phyloP scores from a whole-genome alignment of 345 rosid species.

The Eucalyptus pumila region DNA sequence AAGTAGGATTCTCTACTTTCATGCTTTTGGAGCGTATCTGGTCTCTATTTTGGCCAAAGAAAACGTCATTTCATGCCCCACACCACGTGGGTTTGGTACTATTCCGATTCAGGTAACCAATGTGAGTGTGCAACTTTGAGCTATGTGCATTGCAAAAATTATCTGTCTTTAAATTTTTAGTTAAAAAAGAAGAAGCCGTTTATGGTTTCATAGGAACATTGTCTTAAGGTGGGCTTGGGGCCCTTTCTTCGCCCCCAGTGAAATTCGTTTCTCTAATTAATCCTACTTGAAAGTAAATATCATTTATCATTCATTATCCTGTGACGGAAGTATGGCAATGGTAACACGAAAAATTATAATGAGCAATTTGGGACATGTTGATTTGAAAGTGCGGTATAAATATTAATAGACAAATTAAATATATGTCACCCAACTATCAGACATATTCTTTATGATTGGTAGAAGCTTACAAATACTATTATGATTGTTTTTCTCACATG shows the following conservation, averaged over 20 bases:
- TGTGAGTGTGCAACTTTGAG: not conserved
- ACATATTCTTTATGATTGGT: not conserved
- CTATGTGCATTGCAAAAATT: not conserved
- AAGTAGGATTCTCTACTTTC: too few relatives aligned
- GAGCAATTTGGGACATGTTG: not conserved
- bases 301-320: rapidly evolving
- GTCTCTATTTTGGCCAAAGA: too few relatives aligned
- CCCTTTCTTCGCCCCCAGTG: too few relatives aligned
- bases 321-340: rapidly evolving
- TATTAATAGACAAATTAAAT: too few relatives aligned
- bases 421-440: rapidly evolving
- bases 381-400: not conserved
- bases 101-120: too few relatives aligned
- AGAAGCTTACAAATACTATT: not conserved
- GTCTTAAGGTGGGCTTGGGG: not conserved
- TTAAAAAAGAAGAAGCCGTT: not conserved
- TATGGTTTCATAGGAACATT: too few relatives aligned
- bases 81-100: too few relatives aligned
- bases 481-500: not conserved
- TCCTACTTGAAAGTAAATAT: too few relatives aligned
- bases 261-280: rapidly evolving
- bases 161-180: not conserved
- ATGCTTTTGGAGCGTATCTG: too few relatives aligned
- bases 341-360: too few relatives aligned
- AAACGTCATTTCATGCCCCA: too few relatives aligned